These are phyloP conservation scores for Yamadazyma sp. DNA, from an alignment of 805 yeast genomes.

Conservation along the genomic window DNA sequence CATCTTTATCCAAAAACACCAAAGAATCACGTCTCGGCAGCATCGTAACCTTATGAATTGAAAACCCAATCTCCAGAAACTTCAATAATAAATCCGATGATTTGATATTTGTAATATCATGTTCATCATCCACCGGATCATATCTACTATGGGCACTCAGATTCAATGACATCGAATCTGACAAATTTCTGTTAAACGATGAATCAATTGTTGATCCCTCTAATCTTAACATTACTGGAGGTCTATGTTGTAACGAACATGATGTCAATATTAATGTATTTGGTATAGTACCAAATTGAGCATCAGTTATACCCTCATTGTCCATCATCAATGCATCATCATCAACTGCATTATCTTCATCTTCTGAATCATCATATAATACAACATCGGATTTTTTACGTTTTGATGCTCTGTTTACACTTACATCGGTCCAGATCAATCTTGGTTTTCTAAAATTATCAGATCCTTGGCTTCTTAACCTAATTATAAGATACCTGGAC, in stretches of 20 bases:
- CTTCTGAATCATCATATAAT: slow-evolving; percentile 13
- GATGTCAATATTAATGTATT: slow-evolving; percentile 37
- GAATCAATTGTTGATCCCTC: slow-evolving; percentile 51
- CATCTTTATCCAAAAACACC: slow-evolving; percentile 77
- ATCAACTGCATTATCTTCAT: slow-evolving; percentile 15
- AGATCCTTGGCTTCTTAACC: slow-evolving; percentile 51
- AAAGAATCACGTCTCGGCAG: slow-evolving; percentile 87
- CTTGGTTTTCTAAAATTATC: slow-evolving; percentile 36
- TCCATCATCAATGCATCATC: slow-evolving; percentile 47
- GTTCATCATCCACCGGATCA: slow-evolving; percentile 15
- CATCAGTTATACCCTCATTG: slow-evolving; percentile 84
- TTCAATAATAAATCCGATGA: slow-evolving; percentile 41
- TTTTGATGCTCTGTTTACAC: slow-evolving; percentile 12
- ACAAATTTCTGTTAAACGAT: slow-evolving; percentile 3
- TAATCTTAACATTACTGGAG: slow-evolving; percentile 30
- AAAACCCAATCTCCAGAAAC: slow-evolving; percentile 77
- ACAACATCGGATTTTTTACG: slow-evolving; percentile 15
- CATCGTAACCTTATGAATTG: slow-evolving; percentile 68
- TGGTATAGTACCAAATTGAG: slow-evolving; percentile 46
- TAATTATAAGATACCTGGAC: slow-evolving; percentile 73
- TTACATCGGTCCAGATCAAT: slow-evolving; percentile 35
- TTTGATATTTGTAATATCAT: slow-evolving; percentile 46
- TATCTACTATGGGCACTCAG: slow-evolving; percentile 12
- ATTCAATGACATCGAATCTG: slow-evolving; percentile 11
- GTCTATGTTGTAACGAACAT: slow-evolving; percentile 32